Conservation (phyloP, 1,284 basidiomycete species). For the Ganoderma leucocontextum region DNA sequence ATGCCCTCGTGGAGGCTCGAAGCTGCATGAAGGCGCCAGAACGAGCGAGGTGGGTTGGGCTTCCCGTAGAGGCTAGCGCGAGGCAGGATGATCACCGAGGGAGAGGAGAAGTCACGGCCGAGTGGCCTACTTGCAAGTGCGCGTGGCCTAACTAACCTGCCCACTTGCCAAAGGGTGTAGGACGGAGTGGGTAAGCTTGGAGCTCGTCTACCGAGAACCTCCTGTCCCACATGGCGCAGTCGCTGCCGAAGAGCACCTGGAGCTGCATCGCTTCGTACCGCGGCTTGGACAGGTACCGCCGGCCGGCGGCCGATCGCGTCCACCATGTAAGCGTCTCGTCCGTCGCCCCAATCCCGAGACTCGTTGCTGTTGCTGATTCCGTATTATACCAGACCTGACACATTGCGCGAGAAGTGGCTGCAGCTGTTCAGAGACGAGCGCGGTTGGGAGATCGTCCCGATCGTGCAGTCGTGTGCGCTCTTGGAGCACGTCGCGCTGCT, state of each 20-base stretch:
- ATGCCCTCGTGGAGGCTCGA: no score
- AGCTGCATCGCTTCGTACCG: conserved; percentile 17
- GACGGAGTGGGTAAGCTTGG: no score
- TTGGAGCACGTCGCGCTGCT: not conserved
- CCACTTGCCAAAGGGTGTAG: no score
- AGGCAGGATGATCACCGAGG: no score
- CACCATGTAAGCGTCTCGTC: not conserved
- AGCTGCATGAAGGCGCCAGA: no score
- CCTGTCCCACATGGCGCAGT: not conserved
- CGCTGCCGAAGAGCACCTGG: not conserved
- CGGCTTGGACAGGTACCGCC: not conserved
- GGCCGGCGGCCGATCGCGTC: not conserved
- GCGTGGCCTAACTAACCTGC: no score
- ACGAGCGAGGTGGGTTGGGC: no score
- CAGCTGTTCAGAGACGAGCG: not conserved
- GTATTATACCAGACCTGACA: not conserved
- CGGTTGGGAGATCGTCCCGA: not conserved
- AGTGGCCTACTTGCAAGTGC: no score
- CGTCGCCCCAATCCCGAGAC: no score
- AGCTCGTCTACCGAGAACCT: conserved; percentile 16
- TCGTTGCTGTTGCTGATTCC: no score
- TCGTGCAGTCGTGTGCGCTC: not conserved
- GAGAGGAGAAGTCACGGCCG: no score
- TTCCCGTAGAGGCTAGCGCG: no score
- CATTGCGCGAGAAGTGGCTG: not conserved